Base-by-base conservation (phyloP, 768 basidiomycete species). In the Daedaleopsis sinensis region DNA sequence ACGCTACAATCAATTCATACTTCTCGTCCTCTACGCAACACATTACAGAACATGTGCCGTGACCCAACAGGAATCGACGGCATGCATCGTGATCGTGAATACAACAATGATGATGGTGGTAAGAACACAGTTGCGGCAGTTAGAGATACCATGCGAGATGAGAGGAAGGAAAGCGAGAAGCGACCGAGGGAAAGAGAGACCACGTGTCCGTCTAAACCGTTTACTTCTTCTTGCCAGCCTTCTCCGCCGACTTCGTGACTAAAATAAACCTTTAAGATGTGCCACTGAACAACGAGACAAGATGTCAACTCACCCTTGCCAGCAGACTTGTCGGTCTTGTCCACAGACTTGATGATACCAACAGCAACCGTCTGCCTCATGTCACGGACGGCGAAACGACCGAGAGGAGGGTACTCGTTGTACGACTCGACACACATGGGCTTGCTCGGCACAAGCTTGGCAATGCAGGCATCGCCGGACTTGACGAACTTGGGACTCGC, bases 311-410 rank as follows among this genome's bases (percentile, higher is more conserved):
- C 70, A 89, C 89, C 87, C 86, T 96, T 96, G 71, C 95, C 94
- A 71, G 85, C 82, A 73, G 81, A 70, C 79, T 93, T 95, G 61
- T 96, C 94, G 67, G 93, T 85, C 88, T 96, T 96, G 57, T 97
- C 95, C 66, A 97, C 95, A 63, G 88, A 86, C 84, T 98, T 98
- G 87, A 98, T 97, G 82, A 98, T 91, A 80, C 95, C 95, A 72
- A 97, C 95, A 67, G 95, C 95, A 66, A 99, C 96, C 65, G 96
- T 97, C 83, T 98, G 96, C 78, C 96, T 91, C 96, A 98, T 97
- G 85, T 97, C 95, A 89, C 95, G 95, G 78, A 97, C 95, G 73
- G 95, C 95, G 82, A 96, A 96, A 78, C 96, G 96, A 84, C 97
- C 96, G 67, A 99, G 90, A 79, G 97, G 97, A 70, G 97, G 96